These are phyloP conservation scores for Rhodotorula toruloides DNA, from an alignment of 768 basidiomycete genomes.

Conservation along the genomic window DNA sequence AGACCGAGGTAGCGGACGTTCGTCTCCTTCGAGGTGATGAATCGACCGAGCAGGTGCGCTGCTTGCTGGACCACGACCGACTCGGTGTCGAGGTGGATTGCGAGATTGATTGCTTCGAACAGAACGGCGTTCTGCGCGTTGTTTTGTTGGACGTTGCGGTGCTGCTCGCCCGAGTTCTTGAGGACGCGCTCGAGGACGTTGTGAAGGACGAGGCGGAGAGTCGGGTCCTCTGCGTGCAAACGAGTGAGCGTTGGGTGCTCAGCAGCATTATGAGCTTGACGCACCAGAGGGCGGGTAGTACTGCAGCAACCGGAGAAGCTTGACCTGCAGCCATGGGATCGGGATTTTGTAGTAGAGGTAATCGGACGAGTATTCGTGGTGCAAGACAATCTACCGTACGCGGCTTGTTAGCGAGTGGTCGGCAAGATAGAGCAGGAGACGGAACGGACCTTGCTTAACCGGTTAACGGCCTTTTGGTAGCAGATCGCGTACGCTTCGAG, in stretches of 20 bases:
- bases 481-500: slow-evolving; percentile 84
- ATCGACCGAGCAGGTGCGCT: slow-evolving; percentile 83
- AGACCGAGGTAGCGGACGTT: slow-evolving; percentile 96
- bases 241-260: too few relatives aligned
- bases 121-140: slow-evolving; percentile 98
- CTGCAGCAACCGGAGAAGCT: slow-evolving; percentile 82
- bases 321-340: slow-evolving; percentile 95
- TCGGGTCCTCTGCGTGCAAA: slow-evolving; percentile 65
- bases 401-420: not conserved
- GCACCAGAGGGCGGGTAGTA: slow-evolving; percentile 92
- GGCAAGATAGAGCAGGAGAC: not conserved
- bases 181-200: slow-evolving; percentile 78
- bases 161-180: slow-evolving; percentile 77
- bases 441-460: slow-evolving; percentile 64
- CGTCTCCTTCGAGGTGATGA: slow-evolving; percentile 96
- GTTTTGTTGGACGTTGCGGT: slow-evolving; percentile 93
- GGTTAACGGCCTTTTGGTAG: slow-evolving; percentile 89
- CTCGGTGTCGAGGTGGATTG: slow-evolving; percentile 88
- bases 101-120: slow-evolving; percentile 93
- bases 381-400: slow-evolving; percentile 68
- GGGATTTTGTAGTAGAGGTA: slow-evolving; percentile 98
- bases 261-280: too few relatives aligned
- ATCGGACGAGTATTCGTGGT: slow-evolving; percentile 77
- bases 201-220: slow-evolving; percentile 68
- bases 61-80: slow-evolving; percentile 83